phyloP scores from a whole-genome alignment of 176 grass and related monocot species.

The Secale cereale region DNA sequence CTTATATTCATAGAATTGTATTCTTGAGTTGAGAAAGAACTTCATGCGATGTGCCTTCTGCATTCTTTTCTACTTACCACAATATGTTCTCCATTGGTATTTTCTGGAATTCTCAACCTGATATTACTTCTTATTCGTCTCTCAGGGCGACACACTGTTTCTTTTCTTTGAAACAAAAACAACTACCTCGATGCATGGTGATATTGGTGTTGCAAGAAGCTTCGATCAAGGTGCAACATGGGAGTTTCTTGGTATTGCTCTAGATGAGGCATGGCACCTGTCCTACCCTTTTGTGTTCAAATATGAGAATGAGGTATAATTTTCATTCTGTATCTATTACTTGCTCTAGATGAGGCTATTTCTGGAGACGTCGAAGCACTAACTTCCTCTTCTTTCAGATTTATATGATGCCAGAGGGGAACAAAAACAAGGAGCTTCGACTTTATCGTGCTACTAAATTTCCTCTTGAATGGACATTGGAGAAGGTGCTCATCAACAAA shows the following conservation, averaged over 20 bases:
- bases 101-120: conserved; percentile 6
- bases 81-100: neutral
- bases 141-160: conserved; percentile 63
- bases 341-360: neutral
- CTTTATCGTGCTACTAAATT: conserved; percentile 92
- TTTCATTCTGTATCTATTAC: conserved; percentile 7
- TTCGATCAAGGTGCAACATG: conserved; percentile 82
- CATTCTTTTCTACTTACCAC: neutral
- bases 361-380: conserved; percentile 10
- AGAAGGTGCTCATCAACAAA: conserved; percentile 82
- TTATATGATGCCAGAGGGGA: conserved; percentile 98
- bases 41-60: neutral
- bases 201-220: conserved; percentile 97
- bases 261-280: conserved; percentile 88
- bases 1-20: neutral
- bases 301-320: conserved; percentile 78
- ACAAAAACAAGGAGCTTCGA: conserved; percentile 86
- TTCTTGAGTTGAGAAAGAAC: neutral
- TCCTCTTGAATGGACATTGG: conserved; percentile 92
- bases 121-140: conserved; percentile 25
- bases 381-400: conserved; percentile 50
- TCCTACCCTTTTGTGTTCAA: conserved; percentile 99
- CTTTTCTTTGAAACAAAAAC: conserved; percentile 97
- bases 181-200: conserved; percentile 65
- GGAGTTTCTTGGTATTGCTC: conserved; percentile 95